A percentile compares a stretch with the other conserved stretches of the same genome.
Conservation (phyloP, 2,329 filamentous ascomycete genomes). For the Teratosphaeria gauchensis region DNA sequence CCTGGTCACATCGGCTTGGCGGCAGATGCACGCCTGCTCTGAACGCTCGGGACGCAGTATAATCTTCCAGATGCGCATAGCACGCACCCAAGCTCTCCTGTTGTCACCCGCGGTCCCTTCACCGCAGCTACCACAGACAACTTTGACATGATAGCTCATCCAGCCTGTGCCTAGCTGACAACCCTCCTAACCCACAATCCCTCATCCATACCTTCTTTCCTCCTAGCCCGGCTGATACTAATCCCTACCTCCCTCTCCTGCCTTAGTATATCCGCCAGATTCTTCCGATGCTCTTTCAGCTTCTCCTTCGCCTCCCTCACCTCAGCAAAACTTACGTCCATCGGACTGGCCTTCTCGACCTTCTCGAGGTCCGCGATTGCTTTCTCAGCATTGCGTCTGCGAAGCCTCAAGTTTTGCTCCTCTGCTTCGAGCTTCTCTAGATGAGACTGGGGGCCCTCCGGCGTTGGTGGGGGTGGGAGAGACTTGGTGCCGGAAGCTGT, state of each 20-base stretch:
- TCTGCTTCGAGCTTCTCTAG: conserved; percentile 58
- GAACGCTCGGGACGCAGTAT: background rate
- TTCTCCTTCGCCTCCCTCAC: conserved; percentile 50
- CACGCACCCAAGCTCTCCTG: background rate
- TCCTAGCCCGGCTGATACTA: conserved; percentile 64
- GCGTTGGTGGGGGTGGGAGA: conserved; percentile 23
- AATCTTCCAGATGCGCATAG: background rate
- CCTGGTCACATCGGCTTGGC: background rate
- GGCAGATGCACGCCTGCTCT: background rate
- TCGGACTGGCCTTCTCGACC: conserved; percentile 58
- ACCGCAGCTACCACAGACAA: background rate
- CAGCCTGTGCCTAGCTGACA: background rate
- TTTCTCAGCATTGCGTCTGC: conserved; percentile 60
- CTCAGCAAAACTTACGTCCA: conserved; percentile 52
- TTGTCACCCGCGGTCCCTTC: too few relatives aligned
- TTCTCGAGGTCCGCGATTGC: conserved; percentile 70
- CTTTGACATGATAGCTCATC: background rate
- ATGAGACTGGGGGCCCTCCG: conserved; percentile 28
- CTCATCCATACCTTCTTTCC: conserved; percentile 55
- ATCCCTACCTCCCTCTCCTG: conserved; percentile 73
- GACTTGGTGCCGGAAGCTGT: conserved; percentile 12
- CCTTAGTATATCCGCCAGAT: conserved; percentile 62
- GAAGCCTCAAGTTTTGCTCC: conserved; percentile 55
- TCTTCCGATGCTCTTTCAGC: conserved; percentile 54
- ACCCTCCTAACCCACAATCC: conserved; percentile 68